Evolutionary conservation across 169 alveolate species (phyloP), one percentile per base, ranked within the genome.

Genomic region (Cryptosporidium sp.): DNA sequence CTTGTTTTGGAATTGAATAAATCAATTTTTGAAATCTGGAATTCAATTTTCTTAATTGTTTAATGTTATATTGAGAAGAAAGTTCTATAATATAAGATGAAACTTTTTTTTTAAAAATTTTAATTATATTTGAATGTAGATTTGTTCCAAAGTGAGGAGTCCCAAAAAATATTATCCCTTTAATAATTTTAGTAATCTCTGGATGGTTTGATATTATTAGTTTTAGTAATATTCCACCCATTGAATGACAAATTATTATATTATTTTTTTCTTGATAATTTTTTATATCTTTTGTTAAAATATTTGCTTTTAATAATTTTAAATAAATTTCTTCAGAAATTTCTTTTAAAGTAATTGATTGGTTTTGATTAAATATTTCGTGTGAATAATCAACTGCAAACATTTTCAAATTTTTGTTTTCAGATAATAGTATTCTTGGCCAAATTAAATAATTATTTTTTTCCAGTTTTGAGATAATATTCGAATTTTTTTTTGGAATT

Each of bases 81-180:
- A 80, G 75, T 80, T 80, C 80, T 14, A 80, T 42, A 10, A 65
- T 62, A 42, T 62, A 80, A 2, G 73, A 67, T 44, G 89, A 39
- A 39, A 80, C 39, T 44, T 35, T 62, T 26, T 60, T 60, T 80
- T 42, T 80, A 0, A 80, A 44, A 39, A 80, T 9, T 42, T 51
- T 31, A 29, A 80, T 14, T 26, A 60, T 5, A 10, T 29, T 44
- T 3, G 73, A 62, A 62, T 65, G 80, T 10, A 80, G 10, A 42
- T 80, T 65, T 9, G 89, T 62, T 18, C 89, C 89, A 45, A 80
- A 80, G 18, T 80, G 89, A 14, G 89, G 89, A 60, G 89, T 80
- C 7, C 89, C 89, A 80, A 80, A 80, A 80, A 80, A 80, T 42
- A 80, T 29, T 18, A 80, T 80, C 45, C 80, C 89, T 21, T 80